Conservation (phyloP, 805 yeast species). For the Candida xiaguanensis region DNA sequence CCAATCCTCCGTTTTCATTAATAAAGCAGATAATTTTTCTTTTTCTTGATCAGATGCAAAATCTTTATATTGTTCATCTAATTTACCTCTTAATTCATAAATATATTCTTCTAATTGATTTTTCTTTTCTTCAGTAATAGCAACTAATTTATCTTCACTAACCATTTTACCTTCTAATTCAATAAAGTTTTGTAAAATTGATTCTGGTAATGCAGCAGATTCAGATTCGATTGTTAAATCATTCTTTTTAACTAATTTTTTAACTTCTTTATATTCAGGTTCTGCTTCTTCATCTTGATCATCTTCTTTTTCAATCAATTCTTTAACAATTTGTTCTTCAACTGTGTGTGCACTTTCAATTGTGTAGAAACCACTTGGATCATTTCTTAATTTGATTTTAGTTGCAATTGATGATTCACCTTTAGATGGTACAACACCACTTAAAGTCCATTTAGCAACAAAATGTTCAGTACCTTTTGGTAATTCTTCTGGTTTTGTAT, state of each 20-base stretch:
- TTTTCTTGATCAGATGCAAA: slow-evolving; percentile 93
- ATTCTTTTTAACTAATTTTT: slow-evolving; percentile 90
- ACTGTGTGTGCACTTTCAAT: slow-evolving; percentile 94
- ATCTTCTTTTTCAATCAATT: slow-evolving; percentile 68
- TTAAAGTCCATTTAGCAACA: slow-evolving; percentile 81
- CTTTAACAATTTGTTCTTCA: slow-evolving; percentile 86
- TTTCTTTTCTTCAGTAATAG: slow-evolving; percentile 98
- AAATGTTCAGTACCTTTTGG: slow-evolving; percentile 64
- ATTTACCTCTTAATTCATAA: slow-evolving; percentile 93
- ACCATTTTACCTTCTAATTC: slow-evolving; percentile 85
- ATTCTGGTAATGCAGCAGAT: slow-evolving; percentile 60
- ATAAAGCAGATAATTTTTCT: slow-evolving; percentile 65
- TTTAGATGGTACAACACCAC: slow-evolving; percentile 77
- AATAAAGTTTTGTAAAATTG: slow-evolving; percentile 53
- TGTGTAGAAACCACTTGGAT: slow-evolving; percentile 92
- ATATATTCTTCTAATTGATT: slow-evolving; percentile 98
- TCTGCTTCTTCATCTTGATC: slow-evolving; percentile 60
- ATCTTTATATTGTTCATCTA: slow-evolving; percentile 84
- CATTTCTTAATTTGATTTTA: slow-evolving; percentile 93
- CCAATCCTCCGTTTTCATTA: slow-evolving; percentile 94
- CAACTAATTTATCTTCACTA: slow-evolving; percentile 91
- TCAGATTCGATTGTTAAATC: slow-evolving; percentile 60
- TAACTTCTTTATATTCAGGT: slow-evolving; percentile 85
- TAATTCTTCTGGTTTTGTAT: slow-evolving; percentile 69
- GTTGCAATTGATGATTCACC: slow-evolving; percentile 78